Conservation (phyloP, 768 basidiomycete genomes). For the Boletus tomentosulus region DNA sequence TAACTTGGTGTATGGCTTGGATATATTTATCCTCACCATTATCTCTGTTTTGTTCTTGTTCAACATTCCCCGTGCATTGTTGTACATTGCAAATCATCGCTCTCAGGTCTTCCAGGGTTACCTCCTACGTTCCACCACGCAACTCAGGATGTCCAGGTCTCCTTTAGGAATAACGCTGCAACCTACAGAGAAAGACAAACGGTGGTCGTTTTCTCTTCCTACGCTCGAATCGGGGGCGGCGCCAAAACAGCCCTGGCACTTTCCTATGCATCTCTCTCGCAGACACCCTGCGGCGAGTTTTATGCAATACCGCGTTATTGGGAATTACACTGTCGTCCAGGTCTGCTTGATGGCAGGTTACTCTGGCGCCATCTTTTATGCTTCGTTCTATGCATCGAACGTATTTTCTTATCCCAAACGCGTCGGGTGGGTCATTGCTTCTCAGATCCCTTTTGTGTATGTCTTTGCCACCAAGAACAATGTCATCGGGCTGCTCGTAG, state of each 20-base stretch:
- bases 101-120: constrained; percentile 49
- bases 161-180: background rate
- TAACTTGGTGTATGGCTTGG: constrained; percentile 31
- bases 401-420: constrained; percentile 49
- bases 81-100: constrained; percentile 42
- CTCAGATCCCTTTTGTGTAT: constrained; percentile 63
- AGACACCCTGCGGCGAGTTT: constrained; percentile 42
- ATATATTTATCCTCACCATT: constrained; percentile 42
- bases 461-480: constrained; percentile 70
- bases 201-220: background rate
- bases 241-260: constrained; percentile 22
- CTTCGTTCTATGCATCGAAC: constrained; percentile 46
- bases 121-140: constrained; percentile 33
- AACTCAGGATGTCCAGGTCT: background rate
- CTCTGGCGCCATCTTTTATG: constrained; percentile 41
- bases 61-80: constrained; percentile 45
- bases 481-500: constrained; percentile 51
- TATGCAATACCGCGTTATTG: constrained; percentile 39
- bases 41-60: constrained; percentile 35
- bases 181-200: constrained; percentile 1
- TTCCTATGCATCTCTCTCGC: constrained; percentile 36
- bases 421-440: constrained; percentile 50
- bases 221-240: background rate
- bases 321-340: constrained; percentile 50
- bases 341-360: constrained; percentile 44